Evolutionary conservation across 116 monocot genomes (phyloP), one percentile per base, ranked within the genome.

Genomic region (Iris pallida): DNA sequence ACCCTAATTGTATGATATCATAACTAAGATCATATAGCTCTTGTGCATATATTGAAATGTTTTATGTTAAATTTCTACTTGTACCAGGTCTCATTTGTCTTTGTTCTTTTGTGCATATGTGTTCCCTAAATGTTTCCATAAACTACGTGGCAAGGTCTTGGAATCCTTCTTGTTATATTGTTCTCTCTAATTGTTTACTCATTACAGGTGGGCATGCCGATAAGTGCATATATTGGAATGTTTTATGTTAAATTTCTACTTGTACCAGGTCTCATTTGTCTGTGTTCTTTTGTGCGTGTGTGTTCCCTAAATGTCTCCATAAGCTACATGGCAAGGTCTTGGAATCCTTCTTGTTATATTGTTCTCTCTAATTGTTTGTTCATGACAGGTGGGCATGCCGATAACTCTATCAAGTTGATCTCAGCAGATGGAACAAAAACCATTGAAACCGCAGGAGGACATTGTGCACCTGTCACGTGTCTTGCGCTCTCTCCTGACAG

Each of bases 171-270:
- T 17, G 6, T 47, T 30, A 66, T 45, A 13, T 47, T 63, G n/a
- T 8, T 40, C 20, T 45, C 57, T 18, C 15, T 65, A 40, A 65
- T 52, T 61, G 47, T 6, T 42, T n/a, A 7, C n/a, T 59, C 71
- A 8, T 12, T 5, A 15, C 47, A 97, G 97, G 97, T 63, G 97
- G 97, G 5, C 97, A 97, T 83, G 87, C 87, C 46, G 97, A 97
- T 74, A 92, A 90, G 9, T 48, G 47, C 9, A 48, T 48, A 51
- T 9, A 51, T 9, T 9, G 11, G 13, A 51, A 7, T 7, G 47
- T 51, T 51, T 13, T 13, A 0, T 7, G 49, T 9, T 51, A 13
- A 9, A 51, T 51, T 9, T 7, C 49, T 13, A 2, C 49, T 51
- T 51, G 13, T 51, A 9, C 13, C 13, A 51, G 49, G 11, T 51